Evolutionary conservation across 495 filamentous ascomycete genomes (phyloP).

Genomic region (Neurospora sp.): DNA sequence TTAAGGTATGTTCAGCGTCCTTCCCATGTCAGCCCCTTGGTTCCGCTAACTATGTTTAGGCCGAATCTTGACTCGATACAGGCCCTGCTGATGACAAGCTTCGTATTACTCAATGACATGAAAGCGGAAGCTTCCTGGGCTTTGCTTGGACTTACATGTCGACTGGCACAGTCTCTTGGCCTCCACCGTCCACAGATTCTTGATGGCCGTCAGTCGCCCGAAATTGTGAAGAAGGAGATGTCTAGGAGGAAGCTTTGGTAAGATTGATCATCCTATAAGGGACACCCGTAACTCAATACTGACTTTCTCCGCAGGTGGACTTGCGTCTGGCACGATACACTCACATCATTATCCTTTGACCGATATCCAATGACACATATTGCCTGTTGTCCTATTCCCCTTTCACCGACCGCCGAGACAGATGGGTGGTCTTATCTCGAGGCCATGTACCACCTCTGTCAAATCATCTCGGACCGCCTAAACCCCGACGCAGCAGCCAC

Average conservation of each 20-base stretch:
- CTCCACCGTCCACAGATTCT: slow-evolving; percentile 35
- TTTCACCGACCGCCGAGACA: slow-evolving; percentile 29
- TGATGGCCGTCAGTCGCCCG: slow-evolving; percentile 25
- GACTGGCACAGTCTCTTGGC: slow-evolving; percentile 45
- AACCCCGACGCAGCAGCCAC: slow-evolving; percentile 40
- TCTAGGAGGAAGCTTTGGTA: slow-evolving; percentile 38
- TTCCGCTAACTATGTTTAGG: slow-evolving; percentile 16
- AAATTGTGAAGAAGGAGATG: slow-evolving; percentile 32
- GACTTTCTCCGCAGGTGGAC: slow-evolving; percentile 35
- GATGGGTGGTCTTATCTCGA: slow-evolving; percentile 44
- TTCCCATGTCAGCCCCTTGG: neutral
- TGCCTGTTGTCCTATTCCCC: slow-evolving; percentile 35
- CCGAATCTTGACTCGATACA: slow-evolving; percentile 50
- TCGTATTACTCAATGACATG: slow-evolving; percentile 49
- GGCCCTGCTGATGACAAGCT: slow-evolving; percentile 42
- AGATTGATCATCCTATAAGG: neutral
- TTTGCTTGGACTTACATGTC: slow-evolving; percentile 42
- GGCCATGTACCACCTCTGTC: slow-evolving; percentile 43
- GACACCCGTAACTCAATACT: neutral
- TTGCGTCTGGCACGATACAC: slow-evolving; percentile 45
- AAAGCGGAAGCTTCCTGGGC: slow-evolving; percentile 51
- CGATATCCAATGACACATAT: slow-evolving; percentile 45
- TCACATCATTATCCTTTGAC: slow-evolving; percentile 47
- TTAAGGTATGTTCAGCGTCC: slow-evolving; percentile 22
- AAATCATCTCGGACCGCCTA: slow-evolving; percentile 38